phyloP scores from a whole-genome alignment of 2,329 filamentous ascomycete species.

The Aspergillus persii region DNA sequence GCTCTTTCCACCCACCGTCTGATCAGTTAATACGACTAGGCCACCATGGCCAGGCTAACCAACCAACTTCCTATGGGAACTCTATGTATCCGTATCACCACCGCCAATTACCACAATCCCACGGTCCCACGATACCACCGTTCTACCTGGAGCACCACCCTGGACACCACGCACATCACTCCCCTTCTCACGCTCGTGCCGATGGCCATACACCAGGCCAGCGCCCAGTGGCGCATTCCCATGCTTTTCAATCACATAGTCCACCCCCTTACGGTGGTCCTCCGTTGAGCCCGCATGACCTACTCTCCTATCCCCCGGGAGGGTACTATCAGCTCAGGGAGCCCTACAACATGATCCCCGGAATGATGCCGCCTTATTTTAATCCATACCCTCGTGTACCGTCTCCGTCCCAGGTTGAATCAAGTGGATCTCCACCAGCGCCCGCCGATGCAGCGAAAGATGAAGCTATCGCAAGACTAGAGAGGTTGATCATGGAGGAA shows the following conservation, averaged over 20 bases:
- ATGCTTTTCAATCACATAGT: conserved; percentile 21
- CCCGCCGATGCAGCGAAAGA: conserved; percentile 52
- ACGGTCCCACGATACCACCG: conserved; percentile 24
- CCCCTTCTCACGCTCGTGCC: conserved; percentile 21
- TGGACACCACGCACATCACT: conserved; percentile 18
- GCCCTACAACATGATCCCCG: conserved; percentile 32
- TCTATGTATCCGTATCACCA: conserved; percentile 29
- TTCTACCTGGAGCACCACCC: conserved; percentile 31
- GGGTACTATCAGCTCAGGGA: conserved; percentile 37
- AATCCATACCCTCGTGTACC: conserved; percentile 35
- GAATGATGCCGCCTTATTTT: conserved; percentile 38
- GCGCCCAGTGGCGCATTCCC: conserved; percentile 27
- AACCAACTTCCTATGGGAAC: conserved; percentile 26
- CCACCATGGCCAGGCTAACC: conserved; percentile 23
- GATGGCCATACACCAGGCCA: conserved; percentile 33
- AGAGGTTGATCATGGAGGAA: conserved; percentile 55
- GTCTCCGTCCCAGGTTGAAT: conserved; percentile 31
- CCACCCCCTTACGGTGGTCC: conserved; percentile 30
- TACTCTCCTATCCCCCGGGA: conserved; percentile 37
- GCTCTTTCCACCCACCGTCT: conserved; percentile 26
- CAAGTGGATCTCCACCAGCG: conserved; percentile 26
- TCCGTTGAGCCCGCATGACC: conserved; percentile 35
- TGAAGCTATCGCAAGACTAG: conserved; percentile 60
- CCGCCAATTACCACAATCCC: conserved; percentile 27
- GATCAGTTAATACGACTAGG: conserved; percentile 35